These are phyloP conservation scores for Panus rudis DNA, from an alignment of 768 basidiomycete genomes.

Conservation along the genomic window DNA sequence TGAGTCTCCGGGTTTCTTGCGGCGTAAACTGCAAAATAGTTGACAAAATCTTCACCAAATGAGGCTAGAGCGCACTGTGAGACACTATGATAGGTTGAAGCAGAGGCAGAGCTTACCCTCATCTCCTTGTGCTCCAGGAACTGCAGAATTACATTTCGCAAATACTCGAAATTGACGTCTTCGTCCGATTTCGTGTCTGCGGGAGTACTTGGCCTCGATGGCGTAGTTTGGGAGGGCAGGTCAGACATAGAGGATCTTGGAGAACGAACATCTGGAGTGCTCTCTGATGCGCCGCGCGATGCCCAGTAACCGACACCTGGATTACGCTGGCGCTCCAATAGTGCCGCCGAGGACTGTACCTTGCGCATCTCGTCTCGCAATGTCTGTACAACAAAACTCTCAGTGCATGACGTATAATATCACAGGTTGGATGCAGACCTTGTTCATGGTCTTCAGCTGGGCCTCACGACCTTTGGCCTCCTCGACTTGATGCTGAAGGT, in stretches of 20 bases:
- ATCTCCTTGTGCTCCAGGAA: conserved; percentile 99
- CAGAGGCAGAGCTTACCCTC: conserved; percentile 55
- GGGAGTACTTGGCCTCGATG: conserved; percentile 25
- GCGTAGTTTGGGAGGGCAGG: conserved; percentile 25
- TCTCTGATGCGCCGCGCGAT: conserved; percentile 34
- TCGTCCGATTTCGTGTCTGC: conserved; percentile 56
- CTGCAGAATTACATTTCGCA: conserved; percentile 93
- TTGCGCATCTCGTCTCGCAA: conserved; percentile 93
- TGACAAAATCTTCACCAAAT: conserved; percentile 84
- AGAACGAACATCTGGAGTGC: conserved; percentile 21
- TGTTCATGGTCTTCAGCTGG: conserved; percentile 69
- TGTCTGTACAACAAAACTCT: conserved; percentile 39
- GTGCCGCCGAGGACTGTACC: conserved; percentile 85
- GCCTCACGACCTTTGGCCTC: conserved; percentile 65
- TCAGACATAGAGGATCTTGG: conserved; percentile 37
- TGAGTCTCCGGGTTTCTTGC: conserved; percentile 82
- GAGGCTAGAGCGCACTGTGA: conserved; percentile 47
- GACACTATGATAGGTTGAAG: conserved; percentile 3
- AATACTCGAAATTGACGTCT: conserved; percentile 91
- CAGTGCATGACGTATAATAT: background rate
- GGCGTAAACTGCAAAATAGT: conserved; percentile 94
- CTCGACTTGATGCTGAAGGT: conserved; percentile 62
- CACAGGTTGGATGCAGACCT: conserved; percentile 38
- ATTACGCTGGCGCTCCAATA: conserved; percentile 85
- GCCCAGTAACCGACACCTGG: conserved; percentile 94